Evolutionary conservation across 176 grass and related monocot genomes (phyloP).

Genomic region (Hordeum marinum): DNA sequence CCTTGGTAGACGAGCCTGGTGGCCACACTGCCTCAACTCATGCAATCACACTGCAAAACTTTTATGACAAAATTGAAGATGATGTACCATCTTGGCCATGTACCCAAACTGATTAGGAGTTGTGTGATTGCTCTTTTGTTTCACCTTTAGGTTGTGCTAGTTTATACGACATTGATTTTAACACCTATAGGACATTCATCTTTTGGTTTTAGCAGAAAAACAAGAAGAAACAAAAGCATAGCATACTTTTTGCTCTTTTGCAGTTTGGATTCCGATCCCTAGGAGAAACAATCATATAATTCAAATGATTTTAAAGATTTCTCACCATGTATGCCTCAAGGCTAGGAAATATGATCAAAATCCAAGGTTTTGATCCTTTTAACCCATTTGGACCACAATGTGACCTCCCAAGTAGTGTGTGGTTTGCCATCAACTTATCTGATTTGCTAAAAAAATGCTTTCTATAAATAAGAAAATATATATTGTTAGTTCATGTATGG

Average conservation of each 20-base stretch:
- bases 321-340: no score
- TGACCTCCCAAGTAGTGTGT: background rate
- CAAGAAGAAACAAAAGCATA: background rate
- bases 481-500: no score
- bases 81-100: background rate
- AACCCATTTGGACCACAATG: background rate
- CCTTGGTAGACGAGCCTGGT: no score
- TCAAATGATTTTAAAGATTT: no score
- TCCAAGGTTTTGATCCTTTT: background rate
- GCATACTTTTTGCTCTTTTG: conserved; percentile 9
- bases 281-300: background rate
- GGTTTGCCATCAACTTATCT: no score
- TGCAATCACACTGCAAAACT: no score
- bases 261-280: background rate
- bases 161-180: background rate
- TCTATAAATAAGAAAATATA: no score
- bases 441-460: no score
- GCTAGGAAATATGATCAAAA: background rate
- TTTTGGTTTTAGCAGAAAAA: background rate
- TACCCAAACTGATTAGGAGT: background rate
- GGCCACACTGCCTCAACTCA: no score
- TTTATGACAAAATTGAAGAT: no score
- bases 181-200: background rate
- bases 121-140: conserved; percentile 17
- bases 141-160: conserved; percentile 6